Percentiles rank a stretch among this genome's conserved stretches.
Conservation (phyloP, 2,329 filamentous ascomycete species). For the Juglanconis oblonga region DNA sequence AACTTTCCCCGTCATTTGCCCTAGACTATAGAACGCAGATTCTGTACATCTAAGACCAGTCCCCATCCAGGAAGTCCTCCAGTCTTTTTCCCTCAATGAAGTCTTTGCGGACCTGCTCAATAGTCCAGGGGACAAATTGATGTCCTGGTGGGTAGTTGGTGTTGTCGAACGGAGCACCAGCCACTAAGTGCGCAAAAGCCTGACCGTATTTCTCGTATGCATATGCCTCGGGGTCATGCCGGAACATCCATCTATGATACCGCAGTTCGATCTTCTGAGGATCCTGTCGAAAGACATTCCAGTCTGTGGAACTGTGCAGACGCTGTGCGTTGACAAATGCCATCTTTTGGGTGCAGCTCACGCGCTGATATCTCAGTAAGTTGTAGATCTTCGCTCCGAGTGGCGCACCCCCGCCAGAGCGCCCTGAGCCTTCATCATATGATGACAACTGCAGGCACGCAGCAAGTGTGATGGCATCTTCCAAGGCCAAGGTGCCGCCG, state of each 20-base stretch:
- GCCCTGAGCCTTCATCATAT: neutral
- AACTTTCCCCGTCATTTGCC: no score
- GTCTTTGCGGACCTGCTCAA: neutral
- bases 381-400: slow-evolving; percentile 33
- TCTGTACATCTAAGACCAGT: neutral
- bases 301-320: slow-evolving; percentile 33
- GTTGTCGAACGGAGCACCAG: slow-evolving; percentile 28
- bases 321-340: slow-evolving; percentile 35
- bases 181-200: slow-evolving; percentile 29
- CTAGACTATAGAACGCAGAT: no score
- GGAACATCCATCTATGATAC: slow-evolving; percentile 35
- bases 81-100: neutral
- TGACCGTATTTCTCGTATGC: slow-evolving; percentile 33
- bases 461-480: slow-evolving; percentile 34
- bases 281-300: slow-evolving; percentile 29
- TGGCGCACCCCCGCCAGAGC: neutral
- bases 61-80: neutral
- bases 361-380: slow-evolving; percentile 34
- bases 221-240: slow-evolving; percentile 35
- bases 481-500: slow-evolving; percentile 36
- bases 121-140: slow-evolving; percentile 35
- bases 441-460: slow-evolving; percentile 28
- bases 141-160: slow-evolving; percentile 35
- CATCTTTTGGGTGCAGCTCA: slow-evolving; percentile 35
- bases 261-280: slow-evolving; percentile 33